Base-by-base conservation (phyloP, 208 protist species). In the Porcisia deanei region DNA sequence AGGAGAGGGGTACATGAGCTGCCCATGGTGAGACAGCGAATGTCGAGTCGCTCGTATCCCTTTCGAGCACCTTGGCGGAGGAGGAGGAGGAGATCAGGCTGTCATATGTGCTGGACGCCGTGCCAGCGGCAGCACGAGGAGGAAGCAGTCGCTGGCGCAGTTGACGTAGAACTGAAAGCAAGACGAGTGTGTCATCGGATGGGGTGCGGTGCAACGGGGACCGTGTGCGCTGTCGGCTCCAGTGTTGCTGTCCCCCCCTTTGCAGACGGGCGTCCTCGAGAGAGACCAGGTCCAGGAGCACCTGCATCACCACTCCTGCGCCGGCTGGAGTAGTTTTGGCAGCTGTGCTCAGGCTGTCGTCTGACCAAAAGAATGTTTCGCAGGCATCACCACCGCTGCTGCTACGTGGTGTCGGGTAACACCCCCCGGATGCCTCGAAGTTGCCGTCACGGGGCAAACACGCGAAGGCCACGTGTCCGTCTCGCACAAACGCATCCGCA, bases 221-320 rank as follows among this genome's bases (percentile, higher is more conserved):
- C 1, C 34, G n/a, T n/a, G 53, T 30, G 49, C 34, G 37, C 49
- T 54, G 67, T 34, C 25, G 47, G n/a, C 20, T 58, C 25, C 16
- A 7, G n/a, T 7, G 8, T 25, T 55, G 54, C 30, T 58, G 37
- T 18, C 41, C 43, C 45, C 60, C 67, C 52, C 47, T 47, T 10
- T 52, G 61, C 41, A 81, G 12, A 55, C 77, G 77, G 1, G 71
- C 52, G 49, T 81, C 77, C 47, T 81, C 77, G 30, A 20, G n/a
- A 0, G 77, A 81, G 9, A 77, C 52, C 16, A 73, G 14, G 20
- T 55, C 53, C 25, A 81, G 39, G 52, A 81, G 72, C 20, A 64
- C 43, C 30, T 73, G 54, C 57, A 81, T 73, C 49, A 81, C 77
- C 39, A 81, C 12, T 0, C 37, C 20, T 41, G 47, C 64, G 10